Evolutionary conservation across 768 basidiomycete species (phyloP).

Genomic region (Trametes cingulata): DNA sequence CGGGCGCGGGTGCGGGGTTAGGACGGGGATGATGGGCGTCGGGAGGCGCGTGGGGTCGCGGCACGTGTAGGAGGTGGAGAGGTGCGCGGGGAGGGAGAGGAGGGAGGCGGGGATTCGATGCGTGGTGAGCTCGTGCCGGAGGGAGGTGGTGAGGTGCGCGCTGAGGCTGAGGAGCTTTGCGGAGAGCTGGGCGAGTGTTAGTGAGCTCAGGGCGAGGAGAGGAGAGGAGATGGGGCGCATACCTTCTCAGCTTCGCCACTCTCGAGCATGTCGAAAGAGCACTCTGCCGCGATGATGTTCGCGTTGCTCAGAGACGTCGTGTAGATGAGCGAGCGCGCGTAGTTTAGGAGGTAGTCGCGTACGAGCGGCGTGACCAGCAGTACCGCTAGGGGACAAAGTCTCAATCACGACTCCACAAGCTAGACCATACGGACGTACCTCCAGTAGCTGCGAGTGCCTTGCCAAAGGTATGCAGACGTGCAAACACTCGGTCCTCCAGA

Average conservation of each 20-base stretch:
- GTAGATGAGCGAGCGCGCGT: constrained; percentile 88
- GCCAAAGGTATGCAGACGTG: constrained; percentile 88
- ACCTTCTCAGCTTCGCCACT: constrained; percentile 66
- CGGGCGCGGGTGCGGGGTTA: constrained; percentile 74
- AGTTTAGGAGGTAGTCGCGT: constrained; percentile 86
- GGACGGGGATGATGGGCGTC: constrained; percentile 84
- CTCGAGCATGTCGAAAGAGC: constrained; percentile 77
- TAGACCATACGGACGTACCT: constrained; percentile 52
- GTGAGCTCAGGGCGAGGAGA: constrained; percentile 30
- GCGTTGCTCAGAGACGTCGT: constrained; percentile 82
- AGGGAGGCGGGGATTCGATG: constrained; percentile 29
- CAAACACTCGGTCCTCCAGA: constrained; percentile 69
- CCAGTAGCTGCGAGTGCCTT: constrained; percentile 87
- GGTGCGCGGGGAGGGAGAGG: constrained; percentile 34
- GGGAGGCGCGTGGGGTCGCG: constrained; percentile 34
- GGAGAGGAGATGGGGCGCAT: constrained; percentile 5
- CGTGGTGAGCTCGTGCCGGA: constrained; percentile 32
- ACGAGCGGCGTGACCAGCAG: constrained; percentile 71
- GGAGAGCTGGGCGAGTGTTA: constrained; percentile 29
- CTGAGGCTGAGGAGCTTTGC: constrained; percentile 47
- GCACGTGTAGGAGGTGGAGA: constrained; percentile 27
- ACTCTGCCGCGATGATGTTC: constrained; percentile 73
- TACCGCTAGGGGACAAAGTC: constrained; percentile 53
- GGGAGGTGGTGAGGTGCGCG: constrained; percentile 36
- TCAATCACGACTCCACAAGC: not conserved